phyloP scores from a whole-genome alignment of 2,329 filamentous ascomycete genomes.

The Colletotrichum sojae region DNA sequence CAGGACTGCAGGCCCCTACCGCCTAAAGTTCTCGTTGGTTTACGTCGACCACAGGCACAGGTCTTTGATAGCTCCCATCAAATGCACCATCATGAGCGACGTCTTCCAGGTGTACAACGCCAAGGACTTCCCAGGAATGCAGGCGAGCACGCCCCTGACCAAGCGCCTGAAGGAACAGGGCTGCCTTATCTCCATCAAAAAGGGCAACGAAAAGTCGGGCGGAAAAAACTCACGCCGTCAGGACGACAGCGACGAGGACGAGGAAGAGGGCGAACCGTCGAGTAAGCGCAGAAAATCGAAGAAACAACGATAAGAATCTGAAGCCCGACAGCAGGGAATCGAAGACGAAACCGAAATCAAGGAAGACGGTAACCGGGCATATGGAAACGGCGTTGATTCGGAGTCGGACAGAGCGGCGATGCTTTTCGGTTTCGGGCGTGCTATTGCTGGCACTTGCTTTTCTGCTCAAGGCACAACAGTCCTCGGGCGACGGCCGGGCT shows the following conservation, averaged over 20 bases:
- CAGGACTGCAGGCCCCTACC: constrained; percentile 81
- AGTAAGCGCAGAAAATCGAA: constrained; percentile 33
- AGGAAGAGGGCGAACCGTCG: constrained; percentile 52
- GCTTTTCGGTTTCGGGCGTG: constrained; percentile 5
- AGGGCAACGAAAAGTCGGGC: constrained; percentile 78
- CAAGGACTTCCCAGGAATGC: constrained; percentile 90
- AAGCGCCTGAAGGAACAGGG: constrained; percentile 84
- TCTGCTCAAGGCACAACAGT: too few relatives aligned
- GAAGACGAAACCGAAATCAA: not conserved
- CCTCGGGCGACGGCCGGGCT: not conserved
- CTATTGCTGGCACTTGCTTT: too few relatives aligned
- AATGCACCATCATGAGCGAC: constrained; percentile 72
- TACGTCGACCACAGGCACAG: constrained; percentile 74
- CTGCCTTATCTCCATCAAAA: constrained; percentile 88
- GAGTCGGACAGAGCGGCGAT: constrained; percentile 28
- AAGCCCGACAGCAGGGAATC: not conserved
- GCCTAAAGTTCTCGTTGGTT: constrained; percentile 81
- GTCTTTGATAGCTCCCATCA: constrained; percentile 67
- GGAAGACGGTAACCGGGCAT: constrained; percentile 15
- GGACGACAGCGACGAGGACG: constrained; percentile 62
- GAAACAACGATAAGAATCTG: constrained; percentile 30
- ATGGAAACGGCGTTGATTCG: constrained; percentile 30
- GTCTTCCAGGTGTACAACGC: constrained; percentile 86
- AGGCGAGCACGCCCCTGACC: constrained; percentile 80
- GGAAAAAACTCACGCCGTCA: constrained; percentile 49